Conservation (phyloP, 2,329 filamentous ascomycete genomes). For the Lecanicillium sp. region DNA sequence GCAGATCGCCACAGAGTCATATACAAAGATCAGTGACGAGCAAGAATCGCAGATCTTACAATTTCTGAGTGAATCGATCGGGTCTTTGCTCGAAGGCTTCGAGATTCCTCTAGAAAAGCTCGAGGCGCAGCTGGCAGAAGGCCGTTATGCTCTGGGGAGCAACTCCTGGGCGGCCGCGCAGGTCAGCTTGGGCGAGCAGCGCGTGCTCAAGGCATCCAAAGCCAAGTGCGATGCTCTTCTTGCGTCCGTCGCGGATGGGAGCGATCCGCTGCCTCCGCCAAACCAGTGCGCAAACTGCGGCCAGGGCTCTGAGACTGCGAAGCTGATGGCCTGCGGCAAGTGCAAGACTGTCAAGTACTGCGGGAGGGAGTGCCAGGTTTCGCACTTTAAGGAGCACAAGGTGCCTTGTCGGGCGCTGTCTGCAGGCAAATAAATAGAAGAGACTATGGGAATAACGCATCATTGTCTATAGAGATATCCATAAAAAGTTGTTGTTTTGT, state of each 20-base stretch:
- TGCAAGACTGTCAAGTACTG: constrained; percentile 28
- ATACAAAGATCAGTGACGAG: constrained; percentile 24
- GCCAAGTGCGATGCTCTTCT: constrained; percentile 27
- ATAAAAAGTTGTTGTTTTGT: too few species aligned
- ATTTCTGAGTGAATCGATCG: constrained; percentile 28
- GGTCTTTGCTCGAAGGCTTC: constrained; percentile 25
- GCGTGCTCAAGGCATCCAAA: constrained; percentile 26
- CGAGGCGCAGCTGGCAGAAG: constrained; percentile 25
- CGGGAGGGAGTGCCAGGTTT: constrained; percentile 26
- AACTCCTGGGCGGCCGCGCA: constrained; percentile 32
- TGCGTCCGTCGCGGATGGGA: neutral
- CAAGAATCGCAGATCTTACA: constrained; percentile 28
- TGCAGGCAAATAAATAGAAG: neutral
- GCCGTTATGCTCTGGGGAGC: constrained; percentile 25
- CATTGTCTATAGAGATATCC: too few species aligned
- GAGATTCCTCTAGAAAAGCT: constrained; percentile 26
- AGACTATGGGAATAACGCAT: too few species aligned
- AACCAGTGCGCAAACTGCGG: constrained; percentile 24
- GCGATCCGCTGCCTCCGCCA: neutral
- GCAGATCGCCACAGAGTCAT: constrained; percentile 20
- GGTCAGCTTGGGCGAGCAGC: constrained; percentile 22
- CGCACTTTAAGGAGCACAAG: constrained; percentile 27
- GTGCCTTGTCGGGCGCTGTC: constrained; percentile 18
- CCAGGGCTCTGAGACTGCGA: constrained; percentile 21
- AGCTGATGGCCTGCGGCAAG: constrained; percentile 27